Percentiles rank a stretch among this genome's conserved stretches.
phyloP scores from a whole-genome alignment of 2,329 filamentous ascomycete genomes.

The Salinomyces thailandicus region DNA sequence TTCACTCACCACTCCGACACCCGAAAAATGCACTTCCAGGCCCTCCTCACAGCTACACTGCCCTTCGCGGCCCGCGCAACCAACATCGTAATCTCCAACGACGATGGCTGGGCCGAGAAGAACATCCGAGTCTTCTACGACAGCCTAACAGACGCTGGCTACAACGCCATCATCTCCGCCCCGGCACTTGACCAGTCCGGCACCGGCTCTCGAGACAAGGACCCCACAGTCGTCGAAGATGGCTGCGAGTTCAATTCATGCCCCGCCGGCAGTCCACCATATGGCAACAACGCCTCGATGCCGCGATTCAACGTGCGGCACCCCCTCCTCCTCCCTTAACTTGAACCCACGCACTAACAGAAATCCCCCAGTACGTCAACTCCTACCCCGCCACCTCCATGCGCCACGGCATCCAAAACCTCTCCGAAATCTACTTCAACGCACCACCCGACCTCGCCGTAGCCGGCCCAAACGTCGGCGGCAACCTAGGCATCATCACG shows the following conservation, averaged over 20 bases:
- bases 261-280: constrained; percentile 43
- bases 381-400: constrained; percentile 57
- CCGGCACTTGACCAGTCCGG: constrained; percentile 59
- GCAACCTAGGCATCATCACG: constrained; percentile 47
- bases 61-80: constrained; percentile 8
- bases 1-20: no score
- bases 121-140: constrained; percentile 53
- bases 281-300: constrained; percentile 47
- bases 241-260: constrained; percentile 54
- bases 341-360: not conserved
- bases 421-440: constrained; percentile 45
- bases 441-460: constrained; percentile 51
- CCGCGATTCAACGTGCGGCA: constrained; percentile 40
- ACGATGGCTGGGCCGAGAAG: constrained; percentile 64
- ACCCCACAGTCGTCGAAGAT: constrained; percentile 10
- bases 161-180: constrained; percentile 53
- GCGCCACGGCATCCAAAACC: constrained; percentile 49
- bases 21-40: constrained; percentile 2
- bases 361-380: constrained; percentile 52
- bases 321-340: no score
- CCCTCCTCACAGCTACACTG: constrained; percentile 1
- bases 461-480: constrained; percentile 52
- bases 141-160: constrained; percentile 44
- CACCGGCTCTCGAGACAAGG: constrained; percentile 29
- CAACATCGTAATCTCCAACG: constrained; percentile 56